Base-by-base conservation (phyloP, 805 yeast genomes). In the Yarrowia sp. region DNA sequence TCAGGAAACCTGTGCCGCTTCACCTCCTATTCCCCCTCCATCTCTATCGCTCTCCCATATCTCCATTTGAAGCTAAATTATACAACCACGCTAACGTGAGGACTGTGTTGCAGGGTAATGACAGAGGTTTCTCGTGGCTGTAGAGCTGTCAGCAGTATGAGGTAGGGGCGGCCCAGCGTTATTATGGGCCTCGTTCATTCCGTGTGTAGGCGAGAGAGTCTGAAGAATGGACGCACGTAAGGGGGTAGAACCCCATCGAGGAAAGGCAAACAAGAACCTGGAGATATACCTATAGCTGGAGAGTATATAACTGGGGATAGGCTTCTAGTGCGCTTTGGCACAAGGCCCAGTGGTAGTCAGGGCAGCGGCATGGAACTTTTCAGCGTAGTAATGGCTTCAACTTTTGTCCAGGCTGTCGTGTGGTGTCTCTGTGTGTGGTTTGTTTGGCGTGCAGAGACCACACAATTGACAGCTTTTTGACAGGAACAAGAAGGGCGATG, bases 321-420 rank as follows among this genome's bases (percentile, higher is more conserved):
- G 10, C 56, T 52, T 52, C 12, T 10, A 38, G 32, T 26, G 32
- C 7, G 7, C 7, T 26, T 26, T 38, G 16, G 14, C 38, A 48
- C 53, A 48, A 48, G 26, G 53, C 14, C 19, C 12, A 3, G n/a
- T 36, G 56, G 56, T 52, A 52, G 56, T 52, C 56, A 52, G 56
- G 56, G 56, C 56, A 52, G 26, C 56, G 36, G 56, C 56, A 52
- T 16, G 42, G 56, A 52, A 52, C 56, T 12, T 10, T 52, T 32
- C 9, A 22, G 8, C 26, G 56, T 52, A n/a, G 56, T 42, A 52
- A 52, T 52, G 56, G 26, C 9, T n/a, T 43, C 32, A 26, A 26
- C 32, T 26, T 26, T 5, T 26, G 32, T 26, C 32, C 7, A 26
- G 32, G 32, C 16, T 15, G 48, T 43, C 48, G 48, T 43, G 48